phyloP scores from a whole-genome alignment of 2,329 filamentous ascomycete species.

The Chaetomium sp. region DNA sequence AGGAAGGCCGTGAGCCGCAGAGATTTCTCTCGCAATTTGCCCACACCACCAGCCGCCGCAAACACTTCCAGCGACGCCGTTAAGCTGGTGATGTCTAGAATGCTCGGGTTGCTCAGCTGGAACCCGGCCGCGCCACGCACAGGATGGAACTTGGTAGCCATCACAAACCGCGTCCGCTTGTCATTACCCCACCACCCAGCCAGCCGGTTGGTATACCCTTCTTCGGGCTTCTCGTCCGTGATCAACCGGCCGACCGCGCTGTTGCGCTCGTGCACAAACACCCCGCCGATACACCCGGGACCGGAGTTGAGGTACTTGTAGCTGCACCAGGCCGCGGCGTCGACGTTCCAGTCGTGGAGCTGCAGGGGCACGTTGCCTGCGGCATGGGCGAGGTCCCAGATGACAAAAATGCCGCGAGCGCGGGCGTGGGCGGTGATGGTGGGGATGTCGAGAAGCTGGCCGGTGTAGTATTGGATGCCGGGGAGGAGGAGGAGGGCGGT shows the following conservation, averaged over 20 bases:
- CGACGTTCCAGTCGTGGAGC: constrained; percentile 72
- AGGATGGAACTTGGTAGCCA: constrained; percentile 68
- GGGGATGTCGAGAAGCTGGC: constrained; percentile 68
- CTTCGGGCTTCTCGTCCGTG: constrained; percentile 30
- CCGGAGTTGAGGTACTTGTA: constrained; percentile 81
- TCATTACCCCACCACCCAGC: constrained; percentile 79
- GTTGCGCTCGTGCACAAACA: constrained; percentile 67
- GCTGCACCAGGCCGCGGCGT: constrained; percentile 72
- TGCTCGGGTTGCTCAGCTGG: constrained; percentile 69
- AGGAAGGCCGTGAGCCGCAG: constrained; percentile 61
- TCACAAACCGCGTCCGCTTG: constrained; percentile 62
- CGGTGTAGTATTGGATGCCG: constrained; percentile 75
- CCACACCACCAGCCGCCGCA: constrained; percentile 54
- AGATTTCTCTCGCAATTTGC: constrained; percentile 57
- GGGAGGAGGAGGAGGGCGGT: constrained; percentile 69
- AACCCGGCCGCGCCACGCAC: constrained; percentile 69
- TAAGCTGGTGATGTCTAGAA: constrained; percentile 66
- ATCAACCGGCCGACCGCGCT: constrained; percentile 34
- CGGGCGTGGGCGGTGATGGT: constrained; percentile 67
- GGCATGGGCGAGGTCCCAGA: constrained; percentile 77
- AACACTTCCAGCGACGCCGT: constrained; percentile 67
- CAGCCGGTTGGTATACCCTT: constrained; percentile 47
- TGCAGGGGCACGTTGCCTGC: constrained; percentile 67
- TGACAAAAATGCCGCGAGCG: constrained; percentile 58
- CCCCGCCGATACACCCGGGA: constrained; percentile 64